A percentile compares a stretch with the other conserved stretches of the same genome.
Evolutionary conservation across 768 basidiomycete species (phyloP).

Genomic region (Mycena galopus): DNA sequence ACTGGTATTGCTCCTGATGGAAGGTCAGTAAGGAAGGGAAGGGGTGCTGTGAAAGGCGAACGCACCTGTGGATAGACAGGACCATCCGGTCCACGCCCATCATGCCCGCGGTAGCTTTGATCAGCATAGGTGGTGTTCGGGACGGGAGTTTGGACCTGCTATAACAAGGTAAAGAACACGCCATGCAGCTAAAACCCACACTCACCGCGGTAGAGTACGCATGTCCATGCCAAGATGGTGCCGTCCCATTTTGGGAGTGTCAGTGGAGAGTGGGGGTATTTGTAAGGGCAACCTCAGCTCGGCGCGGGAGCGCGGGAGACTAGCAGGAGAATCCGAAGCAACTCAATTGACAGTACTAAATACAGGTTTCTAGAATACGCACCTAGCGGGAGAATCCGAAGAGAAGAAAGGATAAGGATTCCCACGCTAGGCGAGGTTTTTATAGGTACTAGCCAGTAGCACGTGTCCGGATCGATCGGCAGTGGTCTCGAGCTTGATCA

Average conservation of each 20-base stretch:
- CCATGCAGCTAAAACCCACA: neutral
- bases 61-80: neutral
- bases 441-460: too few species aligned
- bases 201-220: neutral
- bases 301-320: too few species aligned
- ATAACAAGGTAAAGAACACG: too few species aligned
- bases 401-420: too few species aligned
- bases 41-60: neutral
- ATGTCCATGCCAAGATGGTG: neutral
- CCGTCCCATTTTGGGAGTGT: neutral
- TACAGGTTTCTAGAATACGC: too few species aligned
- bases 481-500: too few species aligned
- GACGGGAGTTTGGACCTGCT: neutral
- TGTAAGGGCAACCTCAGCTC: too few species aligned
- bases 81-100: neutral
- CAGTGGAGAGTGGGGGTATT: neutral
- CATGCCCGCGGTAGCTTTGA: neutral
- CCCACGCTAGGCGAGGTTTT: too few species aligned
- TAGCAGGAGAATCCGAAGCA: too few species aligned
- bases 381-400: too few species aligned
- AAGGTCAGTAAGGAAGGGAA: neutral
- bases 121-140: neutral
- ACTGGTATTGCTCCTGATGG: neutral
- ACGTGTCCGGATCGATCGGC: too few species aligned
- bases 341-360: too few species aligned